Percentiles rank a stretch among this genome's conserved stretches.
Evolutionary conservation across 2,329 filamentous ascomycete genomes (phyloP).

Genomic region (Endothia cerciana): DNA sequence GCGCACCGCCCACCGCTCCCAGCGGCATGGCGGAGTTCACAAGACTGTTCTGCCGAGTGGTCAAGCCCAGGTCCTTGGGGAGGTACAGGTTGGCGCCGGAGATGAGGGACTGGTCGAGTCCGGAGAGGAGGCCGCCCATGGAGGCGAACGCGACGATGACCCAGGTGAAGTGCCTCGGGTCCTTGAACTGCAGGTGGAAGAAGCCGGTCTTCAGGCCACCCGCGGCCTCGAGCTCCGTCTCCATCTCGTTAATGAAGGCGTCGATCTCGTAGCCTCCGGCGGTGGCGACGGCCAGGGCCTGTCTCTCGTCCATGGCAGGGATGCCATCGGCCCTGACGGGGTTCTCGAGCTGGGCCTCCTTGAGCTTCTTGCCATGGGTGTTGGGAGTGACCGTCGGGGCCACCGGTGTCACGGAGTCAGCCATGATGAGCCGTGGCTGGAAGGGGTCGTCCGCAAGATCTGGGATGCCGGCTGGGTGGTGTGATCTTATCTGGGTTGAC

Average conservation of each 20-base stretch:
- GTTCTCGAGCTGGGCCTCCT: constrained; percentile 34
- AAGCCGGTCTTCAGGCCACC: constrained; percentile 41
- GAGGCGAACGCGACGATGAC: constrained; percentile 72
- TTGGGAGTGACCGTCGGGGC: constrained; percentile 22
- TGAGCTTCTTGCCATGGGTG: constrained; percentile 25
- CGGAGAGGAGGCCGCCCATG: constrained; percentile 74
- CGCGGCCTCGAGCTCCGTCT: constrained; percentile 42
- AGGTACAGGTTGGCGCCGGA: constrained; percentile 71
- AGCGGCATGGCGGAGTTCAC: constrained; percentile 74
- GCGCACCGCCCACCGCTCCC: constrained; percentile 70
- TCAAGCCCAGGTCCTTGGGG: constrained; percentile 60
- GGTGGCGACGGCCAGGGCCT: constrained; percentile 44
- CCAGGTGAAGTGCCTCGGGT: constrained; percentile 69
- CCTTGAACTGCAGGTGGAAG: constrained; percentile 61
- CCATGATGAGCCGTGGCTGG: constrained; percentile 15
- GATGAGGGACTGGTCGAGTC: constrained; percentile 74
- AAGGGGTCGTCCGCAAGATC: neutral
- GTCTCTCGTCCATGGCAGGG: constrained; percentile 34
- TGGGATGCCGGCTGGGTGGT: neutral
- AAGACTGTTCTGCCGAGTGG: constrained; percentile 61
- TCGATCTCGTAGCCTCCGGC: constrained; percentile 43
- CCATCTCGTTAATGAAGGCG: constrained; percentile 46
- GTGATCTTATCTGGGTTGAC: no score
- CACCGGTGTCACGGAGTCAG: constrained; percentile 25
- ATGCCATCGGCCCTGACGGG: constrained; percentile 29